These are phyloP conservation scores for Aspergillus nanangensis DNA, from an alignment of 495 filamentous ascomycete genomes.

Conservation along the genomic window DNA sequence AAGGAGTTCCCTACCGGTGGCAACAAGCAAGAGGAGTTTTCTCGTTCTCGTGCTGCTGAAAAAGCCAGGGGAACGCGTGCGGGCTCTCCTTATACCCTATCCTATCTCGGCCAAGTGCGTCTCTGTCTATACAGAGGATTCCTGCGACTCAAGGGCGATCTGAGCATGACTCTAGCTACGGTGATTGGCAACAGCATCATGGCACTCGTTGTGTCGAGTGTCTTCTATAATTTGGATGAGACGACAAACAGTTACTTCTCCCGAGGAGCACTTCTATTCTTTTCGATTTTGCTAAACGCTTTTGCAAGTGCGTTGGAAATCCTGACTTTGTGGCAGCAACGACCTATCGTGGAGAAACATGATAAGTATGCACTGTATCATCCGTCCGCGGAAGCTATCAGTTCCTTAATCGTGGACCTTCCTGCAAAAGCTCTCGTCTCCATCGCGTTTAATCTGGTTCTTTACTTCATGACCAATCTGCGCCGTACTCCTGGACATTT, in stretches of 20 bases:
- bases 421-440: conserved; percentile 56
- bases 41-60: conserved; percentile 55
- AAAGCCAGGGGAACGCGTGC: conserved; percentile 50
- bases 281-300: conserved; percentile 80
- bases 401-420: conserved; percentile 77
- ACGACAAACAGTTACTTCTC: conserved; percentile 69
- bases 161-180: conserved; percentile 62
- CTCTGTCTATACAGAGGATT: conserved; percentile 76
- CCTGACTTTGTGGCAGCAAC: conserved; percentile 78
- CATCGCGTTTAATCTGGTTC: conserved; percentile 59
- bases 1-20: conserved; percentile 57
- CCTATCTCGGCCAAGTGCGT: conserved; percentile 62
- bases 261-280: conserved; percentile 81
- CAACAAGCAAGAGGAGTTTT: conserved; percentile 62
- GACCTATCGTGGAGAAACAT: conserved; percentile 91
- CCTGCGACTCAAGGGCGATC: conserved; percentile 61
- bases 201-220: conserved; percentile 72
- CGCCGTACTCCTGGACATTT: conserved; percentile 74
- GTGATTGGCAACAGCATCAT: conserved; percentile 72
- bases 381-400: conserved; percentile 79
- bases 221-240: conserved; percentile 70
- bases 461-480: conserved; percentile 87
- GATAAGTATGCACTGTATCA: conserved; percentile 87
- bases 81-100: conserved; percentile 74
- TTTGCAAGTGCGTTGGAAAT: conserved; percentile 75